Evolutionary conservation across 2,329 filamentous ascomycete species (phyloP), one percentile per base, ranked within the genome.

Genomic region (Kalaharituber pfeilii): DNA sequence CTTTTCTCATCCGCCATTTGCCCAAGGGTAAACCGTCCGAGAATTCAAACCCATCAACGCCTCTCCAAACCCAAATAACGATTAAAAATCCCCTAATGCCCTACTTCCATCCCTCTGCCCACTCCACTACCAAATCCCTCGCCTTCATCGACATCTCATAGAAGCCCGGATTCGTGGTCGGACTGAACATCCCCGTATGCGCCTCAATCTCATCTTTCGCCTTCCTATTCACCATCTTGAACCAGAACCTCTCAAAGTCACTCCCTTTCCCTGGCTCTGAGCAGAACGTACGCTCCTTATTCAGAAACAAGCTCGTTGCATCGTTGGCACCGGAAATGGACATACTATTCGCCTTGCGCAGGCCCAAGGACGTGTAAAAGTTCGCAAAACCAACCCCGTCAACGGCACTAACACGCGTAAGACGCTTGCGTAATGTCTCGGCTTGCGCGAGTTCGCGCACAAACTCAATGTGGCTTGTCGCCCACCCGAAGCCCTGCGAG

Each of bases 401-500:
- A 55, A 84, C 78, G 47, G 72, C 67, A 29, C 79, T 74, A 20
- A 88, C 70, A 56, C 74, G 72, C n/a, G 73, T 70, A 8, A 94
- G 74, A 28, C 91, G 79, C 64, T 79, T 77, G 62, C 81, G 80
- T 60, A 96, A 72, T 65, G 94, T 87, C 62, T 88, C 83, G 3
- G 79, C 80, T n/a, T 85, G 80, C 49, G 84, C 83, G 6, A 98
- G 75, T 64, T 86, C 93, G 1, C 87, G 86, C 1, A 96, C 85
- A 64, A 96, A 98, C 67, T 91, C 85, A 25, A 98, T 78, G 68
- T 98, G 91, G 30, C 85, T 91, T 15, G 82, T 79, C 13, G 85
- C 85, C 87, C 88, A 96, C 8, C 73, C 73, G 71, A 81, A 81
- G 6, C 88, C 84, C 56, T 82, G 75, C 2, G 76, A 78, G 57